Base-by-base conservation (phyloP, 2,329 filamentous ascomycete genomes). In the Lachnellula occidentalis region DNA sequence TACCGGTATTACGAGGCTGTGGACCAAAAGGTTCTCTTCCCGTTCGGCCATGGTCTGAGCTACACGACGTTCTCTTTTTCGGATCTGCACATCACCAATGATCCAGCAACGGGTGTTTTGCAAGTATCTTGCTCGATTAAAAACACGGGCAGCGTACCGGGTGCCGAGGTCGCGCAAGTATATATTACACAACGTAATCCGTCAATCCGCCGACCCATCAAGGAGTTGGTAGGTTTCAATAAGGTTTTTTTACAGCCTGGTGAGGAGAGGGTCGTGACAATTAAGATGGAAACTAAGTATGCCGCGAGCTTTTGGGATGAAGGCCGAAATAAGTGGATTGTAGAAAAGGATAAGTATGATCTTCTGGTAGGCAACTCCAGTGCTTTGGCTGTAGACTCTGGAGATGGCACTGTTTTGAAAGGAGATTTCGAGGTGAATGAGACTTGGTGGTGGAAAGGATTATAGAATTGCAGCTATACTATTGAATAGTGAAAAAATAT, bases 31-130 rank as follows among this genome's bases (percentile, higher is more conserved):
- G 83, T 84, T 0, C 74, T 87, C 0, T 90, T 89, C 70, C 77
- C 85, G 27, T 90, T 90, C 60, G 87, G 87, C 11, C 85, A 88
- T 66, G 87, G 87, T 1, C 76, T 90, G 7, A 87, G 84, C 0
- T 91, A 90, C 69, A 89, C 86, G 0, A 78, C 73, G 0, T 90
- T 90, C 66, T 75, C 78, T 3, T 55, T 31, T 31, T 31, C 27
- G 9, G 27, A 31, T 31, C 9, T 31, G 8, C 27, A 31, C 27
- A 9, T 31, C 27, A 31, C 27, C 27, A 31, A 31, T 31, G 27
- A 31, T 31, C 8, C 9, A 31, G 27, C 27, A 31, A 31, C 27
- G 9, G 27, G 27, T 31, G 27, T 31, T 31, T 9, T 31, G 27
- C 27, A 9, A 31, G 27, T 31, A 31, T 31, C 27, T 31, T 31